Evolutionary conservation across 495 filamentous ascomycete species (phyloP).

Genomic region (Lasiosphaeria hispida): DNA sequence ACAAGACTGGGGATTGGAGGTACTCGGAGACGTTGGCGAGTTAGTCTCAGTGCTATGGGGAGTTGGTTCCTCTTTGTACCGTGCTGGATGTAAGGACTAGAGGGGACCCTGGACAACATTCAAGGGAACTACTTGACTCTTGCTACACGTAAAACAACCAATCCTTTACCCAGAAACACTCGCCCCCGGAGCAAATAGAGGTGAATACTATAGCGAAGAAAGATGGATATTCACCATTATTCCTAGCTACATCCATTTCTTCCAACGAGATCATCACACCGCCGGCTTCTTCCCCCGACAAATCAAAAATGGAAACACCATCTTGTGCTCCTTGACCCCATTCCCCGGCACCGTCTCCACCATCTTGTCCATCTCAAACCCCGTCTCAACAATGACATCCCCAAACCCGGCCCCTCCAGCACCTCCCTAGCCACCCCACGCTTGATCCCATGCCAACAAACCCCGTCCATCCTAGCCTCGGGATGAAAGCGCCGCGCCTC

Average conservation of each 20-base stretch:
- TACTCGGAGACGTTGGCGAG: too few species aligned
- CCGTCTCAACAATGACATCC: conserved; percentile 41
- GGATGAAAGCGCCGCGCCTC: conserved; percentile 53
- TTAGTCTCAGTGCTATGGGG: too few species aligned
- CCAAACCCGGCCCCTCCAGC: conserved; percentile 48
- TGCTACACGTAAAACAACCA: too few species aligned
- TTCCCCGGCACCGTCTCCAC: conserved; percentile 41
- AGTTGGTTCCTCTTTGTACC: too few species aligned
- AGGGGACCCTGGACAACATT: too few species aligned
- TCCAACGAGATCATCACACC: not conserved
- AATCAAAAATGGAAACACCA: conserved; percentile 53
- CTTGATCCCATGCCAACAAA: conserved; percentile 53
- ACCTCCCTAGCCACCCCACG: conserved; percentile 35
- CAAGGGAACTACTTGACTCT: too few species aligned
- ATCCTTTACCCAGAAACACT: too few species aligned
- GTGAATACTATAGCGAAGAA: too few species aligned
- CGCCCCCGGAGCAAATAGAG: too few species aligned
- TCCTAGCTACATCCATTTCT: not conserved
- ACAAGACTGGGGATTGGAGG: too few species aligned
- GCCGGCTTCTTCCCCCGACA: conserved; percentile 38
- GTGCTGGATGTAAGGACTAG: too few species aligned
- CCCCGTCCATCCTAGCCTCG: conserved; percentile 48
- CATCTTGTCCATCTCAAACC: conserved; percentile 45
- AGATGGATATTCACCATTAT: too few species aligned
- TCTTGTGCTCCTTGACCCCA: conserved; percentile 20